Evolutionary conservation across 768 basidiomycete species (phyloP), one percentile per base, ranked within the genome.

Genomic region (Clitopilus hobsonii): DNA sequence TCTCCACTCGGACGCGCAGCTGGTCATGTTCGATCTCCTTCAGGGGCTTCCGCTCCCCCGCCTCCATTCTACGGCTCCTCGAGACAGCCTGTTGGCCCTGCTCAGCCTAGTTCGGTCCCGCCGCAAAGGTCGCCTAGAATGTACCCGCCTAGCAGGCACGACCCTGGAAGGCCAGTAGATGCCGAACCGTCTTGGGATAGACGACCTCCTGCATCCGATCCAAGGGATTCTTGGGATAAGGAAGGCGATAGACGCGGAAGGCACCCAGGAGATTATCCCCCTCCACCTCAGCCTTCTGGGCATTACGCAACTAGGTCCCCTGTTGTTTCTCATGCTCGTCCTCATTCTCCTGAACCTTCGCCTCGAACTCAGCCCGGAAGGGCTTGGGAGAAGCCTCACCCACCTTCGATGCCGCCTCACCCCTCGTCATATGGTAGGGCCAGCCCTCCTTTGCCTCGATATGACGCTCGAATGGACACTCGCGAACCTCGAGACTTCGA

Each of bases 371-470:
- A 79, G 27, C 62, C 71, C 3, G 67, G 74, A 14, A 64, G 77
- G 6, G 82, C 83, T 61, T 88, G 86, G 86, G 88, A 88, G 27
- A 85, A 84, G 63, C 82, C 80, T 2, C 66, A 74, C 1, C 65
- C 73, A 1, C 69, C 70, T 52, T 71, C 70, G 13, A 63, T 63
- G 23, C 65, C 66, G 6, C 53, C 54, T 3, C 70, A 69, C 52
- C 38, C 68, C 53, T 52, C 69, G 11, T 60, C 71, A 29, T 69
- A 66, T 49, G 55, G 65, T 26, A 64, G 71, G 38, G 67, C 66
- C 23, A 68, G 66, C 2, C 71, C 69, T 7, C 65, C 67, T 8
- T 72, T 71, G 26, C 71, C 73, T 59, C 75, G 87, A 16, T 89
- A 89, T 58, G 88, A 89, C 60, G 85, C 85, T 5, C 74, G 81